These are phyloP conservation scores for Vanrija pseudolonga DNA, from an alignment of 1,284 basidiomycete genomes.

Conservation along the genomic window DNA sequence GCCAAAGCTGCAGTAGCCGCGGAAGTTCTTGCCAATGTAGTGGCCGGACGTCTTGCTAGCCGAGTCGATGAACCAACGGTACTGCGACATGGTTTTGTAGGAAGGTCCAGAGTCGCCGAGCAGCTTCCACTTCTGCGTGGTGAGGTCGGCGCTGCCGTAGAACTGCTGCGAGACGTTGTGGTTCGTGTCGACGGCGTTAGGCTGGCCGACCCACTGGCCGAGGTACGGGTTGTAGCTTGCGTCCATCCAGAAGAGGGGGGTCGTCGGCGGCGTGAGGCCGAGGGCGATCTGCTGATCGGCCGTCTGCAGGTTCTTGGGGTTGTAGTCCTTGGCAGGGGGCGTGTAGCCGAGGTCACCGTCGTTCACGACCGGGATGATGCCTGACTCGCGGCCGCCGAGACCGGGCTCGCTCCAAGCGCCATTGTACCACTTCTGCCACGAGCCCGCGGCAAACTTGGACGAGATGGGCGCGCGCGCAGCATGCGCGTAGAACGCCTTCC, in stretches of 20 bases:
- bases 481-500: slow-evolving; percentile 7
- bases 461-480: slow-evolving; percentile 4
- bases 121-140: slow-evolving; percentile 43
- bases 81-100: slow-evolving; percentile 60
- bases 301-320: neutral
- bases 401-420: slow-evolving; percentile 5
- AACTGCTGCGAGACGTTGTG: neutral
- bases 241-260: slow-evolving; percentile 10
- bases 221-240: slow-evolving; percentile 6
- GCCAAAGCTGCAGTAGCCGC: slow-evolving; percentile 7
- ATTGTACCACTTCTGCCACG: slow-evolving; percentile 6
- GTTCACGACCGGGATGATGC: neutral
- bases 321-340: neutral
- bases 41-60: neutral
- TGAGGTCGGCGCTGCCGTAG: slow-evolving; percentile 8
- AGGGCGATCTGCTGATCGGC: neutral
- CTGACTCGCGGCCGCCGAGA: neutral
- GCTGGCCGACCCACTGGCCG: slow-evolving; percentile 5
- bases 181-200: neutral
- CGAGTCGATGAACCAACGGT: slow-evolving; percentile 6
- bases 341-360: neutral
- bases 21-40: slow-evolving; percentile 4
- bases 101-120: slow-evolving; percentile 88
- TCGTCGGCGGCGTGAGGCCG: neutral
- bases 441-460: neutral